Evolutionary conservation across 1,284 basidiomycete species (phyloP).

Genomic region (Naganishia cerealis): DNA sequence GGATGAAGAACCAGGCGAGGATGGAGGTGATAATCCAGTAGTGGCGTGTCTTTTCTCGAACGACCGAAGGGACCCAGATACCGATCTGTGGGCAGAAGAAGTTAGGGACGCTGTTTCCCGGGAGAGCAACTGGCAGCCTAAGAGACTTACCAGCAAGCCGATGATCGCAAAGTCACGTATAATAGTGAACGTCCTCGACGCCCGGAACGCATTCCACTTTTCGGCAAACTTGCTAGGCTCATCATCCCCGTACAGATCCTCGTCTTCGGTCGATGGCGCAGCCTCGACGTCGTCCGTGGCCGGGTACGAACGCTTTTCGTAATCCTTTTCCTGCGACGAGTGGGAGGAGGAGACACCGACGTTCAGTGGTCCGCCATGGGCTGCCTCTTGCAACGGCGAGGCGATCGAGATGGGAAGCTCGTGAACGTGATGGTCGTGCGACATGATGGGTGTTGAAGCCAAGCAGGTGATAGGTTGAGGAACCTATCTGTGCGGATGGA

Average conservation of each 20-base stretch:
- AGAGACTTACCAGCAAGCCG: constrained; percentile 23
- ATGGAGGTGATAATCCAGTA: constrained; percentile 35
- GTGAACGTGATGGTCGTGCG: constrained; percentile 14
- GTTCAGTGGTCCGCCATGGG: constrained; percentile 16
- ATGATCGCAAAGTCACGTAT: constrained; percentile 28
- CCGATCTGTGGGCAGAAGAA: constrained; percentile 21
- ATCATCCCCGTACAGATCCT: constrained; percentile 27
- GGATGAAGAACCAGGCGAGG: constrained; percentile 35
- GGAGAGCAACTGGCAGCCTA: background rate
- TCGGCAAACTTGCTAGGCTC: constrained; percentile 18
- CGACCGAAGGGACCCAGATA: constrained; percentile 34
- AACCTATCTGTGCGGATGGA: background rate
- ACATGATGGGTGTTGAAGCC: constrained; percentile 16
- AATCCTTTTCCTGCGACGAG: constrained; percentile 29
- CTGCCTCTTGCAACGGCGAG: constrained; percentile 23
- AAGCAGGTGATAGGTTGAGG: background rate
- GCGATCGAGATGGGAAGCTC: constrained; percentile 30
- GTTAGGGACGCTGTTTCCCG: background rate
- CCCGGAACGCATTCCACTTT: constrained; percentile 28
- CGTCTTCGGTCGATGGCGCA: constrained; percentile 6
- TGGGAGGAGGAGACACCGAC: constrained; percentile 2
- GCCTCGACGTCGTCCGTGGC: constrained; percentile 29
- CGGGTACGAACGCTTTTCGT: constrained; percentile 26
- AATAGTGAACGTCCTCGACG: constrained; percentile 18
- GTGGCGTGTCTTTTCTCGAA: constrained; percentile 32